Evolutionary conservation across 805 yeast genomes (phyloP).

Genomic region (Candida nanaspora): DNA sequence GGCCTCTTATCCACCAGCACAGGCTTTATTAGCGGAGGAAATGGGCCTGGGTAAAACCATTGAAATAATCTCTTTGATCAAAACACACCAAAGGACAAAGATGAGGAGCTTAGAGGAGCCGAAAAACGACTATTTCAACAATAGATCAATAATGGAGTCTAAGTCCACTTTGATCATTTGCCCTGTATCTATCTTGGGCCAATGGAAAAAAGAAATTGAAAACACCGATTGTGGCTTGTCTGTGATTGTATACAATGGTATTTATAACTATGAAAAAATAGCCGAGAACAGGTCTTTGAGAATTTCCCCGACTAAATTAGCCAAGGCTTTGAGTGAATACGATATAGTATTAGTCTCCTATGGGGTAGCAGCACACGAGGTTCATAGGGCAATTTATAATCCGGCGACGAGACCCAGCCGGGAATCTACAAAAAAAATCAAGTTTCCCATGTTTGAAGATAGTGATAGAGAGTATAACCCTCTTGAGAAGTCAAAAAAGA

Average conservation of each 20-base stretch:
- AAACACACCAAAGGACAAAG: conserved; percentile 49
- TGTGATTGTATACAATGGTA: conserved; percentile 61
- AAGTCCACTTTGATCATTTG: conserved; percentile 78
- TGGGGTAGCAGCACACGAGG: conserved; percentile 59
- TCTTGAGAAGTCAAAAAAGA: neutral
- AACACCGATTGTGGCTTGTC: conserved; percentile 52
- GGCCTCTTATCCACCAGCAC: conserved; percentile 24
- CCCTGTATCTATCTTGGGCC: conserved; percentile 76
- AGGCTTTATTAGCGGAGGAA: conserved; percentile 82
- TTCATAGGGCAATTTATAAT: conserved; percentile 71
- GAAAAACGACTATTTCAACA: conserved; percentile 32
- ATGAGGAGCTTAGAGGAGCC: conserved; percentile 7
- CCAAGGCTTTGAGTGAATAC: conserved; percentile 46
- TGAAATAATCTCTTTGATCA: conserved; percentile 63
- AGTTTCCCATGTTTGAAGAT: conserved; percentile 3
- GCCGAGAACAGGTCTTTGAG: conserved; percentile 20
- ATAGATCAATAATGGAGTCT: conserved; percentile 39
- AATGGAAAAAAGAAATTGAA: conserved; percentile 76
- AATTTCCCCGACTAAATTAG: conserved; percentile 29
- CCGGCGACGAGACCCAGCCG: conserved; percentile 47
- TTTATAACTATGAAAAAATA: conserved; percentile 23
- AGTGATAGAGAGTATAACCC: conserved; percentile 4
- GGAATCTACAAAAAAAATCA: conserved; percentile 24
- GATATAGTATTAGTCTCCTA: conserved; percentile 85
- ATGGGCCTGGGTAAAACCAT: conserved; percentile 98